A percentile compares a stretch with the other conserved stretches of the same genome.
Conservation (phyloP, 176 grass and related monocot species). For the Poa pratensis region DNA sequence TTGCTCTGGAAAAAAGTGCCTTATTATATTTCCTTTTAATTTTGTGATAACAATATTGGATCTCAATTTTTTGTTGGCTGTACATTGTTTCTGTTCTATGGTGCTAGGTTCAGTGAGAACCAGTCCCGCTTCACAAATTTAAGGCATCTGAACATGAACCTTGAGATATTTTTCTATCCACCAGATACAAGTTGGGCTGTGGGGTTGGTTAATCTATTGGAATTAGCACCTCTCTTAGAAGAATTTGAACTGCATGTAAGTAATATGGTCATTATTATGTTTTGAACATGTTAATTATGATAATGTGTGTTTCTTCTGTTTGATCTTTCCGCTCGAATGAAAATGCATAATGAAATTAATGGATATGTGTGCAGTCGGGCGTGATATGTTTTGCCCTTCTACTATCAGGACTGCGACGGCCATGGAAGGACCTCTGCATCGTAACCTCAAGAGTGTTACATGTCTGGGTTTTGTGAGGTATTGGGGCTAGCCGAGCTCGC, state of each 20-base stretch:
- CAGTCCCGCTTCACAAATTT: neutral
- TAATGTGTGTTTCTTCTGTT: neutral
- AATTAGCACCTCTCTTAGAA: constrained; percentile 4
- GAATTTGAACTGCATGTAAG: neutral
- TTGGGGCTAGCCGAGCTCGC: neutral
- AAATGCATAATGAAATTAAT: neutral
- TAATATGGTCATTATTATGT: neutral
- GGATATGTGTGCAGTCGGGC: neutral
- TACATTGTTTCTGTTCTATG: neutral
- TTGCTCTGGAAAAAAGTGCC: neutral
- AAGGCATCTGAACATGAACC: neutral
- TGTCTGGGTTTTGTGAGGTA: neutral
- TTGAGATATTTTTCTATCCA: neutral
- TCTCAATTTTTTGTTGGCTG: neutral
- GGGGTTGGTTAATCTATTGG: neutral
- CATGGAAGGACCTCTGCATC: neutral
- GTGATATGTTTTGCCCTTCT: neutral
- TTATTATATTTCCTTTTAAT: neutral
- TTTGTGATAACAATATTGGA: neutral
- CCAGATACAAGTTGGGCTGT: neutral
- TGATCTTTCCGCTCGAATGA: neutral
- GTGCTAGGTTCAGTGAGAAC: neutral
- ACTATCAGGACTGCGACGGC: neutral
- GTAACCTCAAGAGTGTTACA: neutral
- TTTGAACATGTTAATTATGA: neutral